phyloP scores from a whole-genome alignment of 2,329 filamentous ascomycete species.

The Fusarium armeniacum region DNA sequence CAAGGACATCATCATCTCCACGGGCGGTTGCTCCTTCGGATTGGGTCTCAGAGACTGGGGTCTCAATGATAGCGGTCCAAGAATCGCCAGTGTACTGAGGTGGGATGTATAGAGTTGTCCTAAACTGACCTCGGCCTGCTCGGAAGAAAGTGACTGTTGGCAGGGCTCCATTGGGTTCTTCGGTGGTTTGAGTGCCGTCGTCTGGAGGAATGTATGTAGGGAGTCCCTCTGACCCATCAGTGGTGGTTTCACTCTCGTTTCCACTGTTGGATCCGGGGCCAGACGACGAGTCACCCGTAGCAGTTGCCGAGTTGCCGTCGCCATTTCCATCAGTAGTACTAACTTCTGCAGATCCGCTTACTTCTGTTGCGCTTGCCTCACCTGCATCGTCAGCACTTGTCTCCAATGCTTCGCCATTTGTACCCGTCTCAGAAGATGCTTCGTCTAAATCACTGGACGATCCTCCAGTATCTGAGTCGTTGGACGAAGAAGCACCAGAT shows the following conservation, averaged over 20 bases:
- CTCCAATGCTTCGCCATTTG: neutral
- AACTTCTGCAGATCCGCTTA: neutral
- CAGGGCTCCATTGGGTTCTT: neutral
- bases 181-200: neutral
- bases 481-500: accelerated
- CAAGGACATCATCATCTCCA: neutral
- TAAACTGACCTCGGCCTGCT: neutral
- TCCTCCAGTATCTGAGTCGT: accelerated
- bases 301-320: neutral
- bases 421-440: neutral
- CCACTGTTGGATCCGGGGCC: neutral
- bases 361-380: neutral
- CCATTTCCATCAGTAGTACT: neutral
- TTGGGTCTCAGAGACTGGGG: conserved; percentile 15
- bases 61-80: conserved; percentile 24
- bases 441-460: neutral
- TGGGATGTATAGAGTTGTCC: conserved; percentile 22
- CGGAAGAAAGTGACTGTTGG: conserved; percentile 35
- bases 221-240: neutral
- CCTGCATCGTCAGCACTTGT: accelerated
- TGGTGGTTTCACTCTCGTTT: neutral
- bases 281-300: neutral
- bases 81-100: conserved; percentile 2
- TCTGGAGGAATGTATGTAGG: neutral
- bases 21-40: conserved; percentile 19